Base-by-base conservation (phyloP, 192 early-diverging fungal genomes). In the Backusella westeae region DNA sequence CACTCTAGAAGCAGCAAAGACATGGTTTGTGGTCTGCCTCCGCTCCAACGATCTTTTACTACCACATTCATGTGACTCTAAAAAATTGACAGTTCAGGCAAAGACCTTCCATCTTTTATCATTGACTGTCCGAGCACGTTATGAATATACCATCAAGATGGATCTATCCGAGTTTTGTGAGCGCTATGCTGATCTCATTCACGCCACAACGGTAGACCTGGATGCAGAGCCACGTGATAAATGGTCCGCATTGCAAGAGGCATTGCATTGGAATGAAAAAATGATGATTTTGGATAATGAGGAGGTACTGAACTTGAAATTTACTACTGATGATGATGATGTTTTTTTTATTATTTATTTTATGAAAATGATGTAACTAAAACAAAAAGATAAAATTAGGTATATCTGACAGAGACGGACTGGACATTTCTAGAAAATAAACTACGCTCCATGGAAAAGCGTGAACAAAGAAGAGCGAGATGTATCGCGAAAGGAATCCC, bases 341-440 rank as follows among this genome's bases (percentile, higher is more conserved):
- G 0, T 26, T 26, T 26, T 26, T 26, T 38, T 8, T 73, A 1
- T 32, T 2, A 2, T 32, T 32, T 32, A 2, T 2, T 32, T 32
- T 2, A 34, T 69, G 59, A 6, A 23, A 29, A 21, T n/a, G 1
- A 19, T 34, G 12, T 1, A 44, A 44, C 42, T 44, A 44, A 69
- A 34, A 41, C 0, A 9, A 17, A 34, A 14, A 1, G 39, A 4
- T 10, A n/a, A 4, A 26, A 82, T 52, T 84, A 92, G 71, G 85
- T 92, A 9, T 95, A 90, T 74, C 74, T 98, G 42, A 88, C 89
- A 74, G 94, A 95, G 73, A 78, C 32, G 7, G 87, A 87, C 15
- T 98, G 96, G 97, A 87, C 91, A 67, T 87, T 84, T 66, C 86
- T 98, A 21, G 97, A 98, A 82, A 89, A 91, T 67, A 86, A 87